Percentiles rank a stretch among this genome's conserved stretches.
Conservation (phyloP, 2,329 filamentous ascomycete genomes). For the Chrysoporthe cubensis region DNA sequence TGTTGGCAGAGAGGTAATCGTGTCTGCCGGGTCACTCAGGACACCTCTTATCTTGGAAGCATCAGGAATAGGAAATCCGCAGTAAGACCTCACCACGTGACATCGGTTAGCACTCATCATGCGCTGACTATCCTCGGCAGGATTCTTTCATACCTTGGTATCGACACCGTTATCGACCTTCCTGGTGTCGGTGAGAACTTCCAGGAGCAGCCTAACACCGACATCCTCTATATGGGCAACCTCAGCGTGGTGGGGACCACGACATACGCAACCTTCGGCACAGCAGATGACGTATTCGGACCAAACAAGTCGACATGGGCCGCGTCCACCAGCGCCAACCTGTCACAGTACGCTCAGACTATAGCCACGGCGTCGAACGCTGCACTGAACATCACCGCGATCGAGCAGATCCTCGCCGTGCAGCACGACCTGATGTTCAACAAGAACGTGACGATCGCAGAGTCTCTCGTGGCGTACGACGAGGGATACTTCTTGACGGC, state of each 20-base stretch:
- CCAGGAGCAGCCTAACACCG: conserved; percentile 45
- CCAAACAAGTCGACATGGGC: conserved; percentile 31
- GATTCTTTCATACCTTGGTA: conserved; percentile 37
- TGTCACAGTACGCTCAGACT: conserved; percentile 30
- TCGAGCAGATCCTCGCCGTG: conserved; percentile 46
- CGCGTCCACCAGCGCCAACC: conserved; percentile 30
- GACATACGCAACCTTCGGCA: conserved; percentile 37
- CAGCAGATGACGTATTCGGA: conserved; percentile 38
- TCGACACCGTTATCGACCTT: conserved; percentile 37
- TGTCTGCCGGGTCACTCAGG: conserved; percentile 53
- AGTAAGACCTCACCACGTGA: conserved; percentile 28
- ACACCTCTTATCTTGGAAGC: conserved; percentile 56
- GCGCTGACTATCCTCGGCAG: conserved; percentile 34
- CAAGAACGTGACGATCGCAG: conserved; percentile 48
- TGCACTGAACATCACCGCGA: conserved; percentile 32
- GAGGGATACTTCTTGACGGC: conserved; percentile 40
- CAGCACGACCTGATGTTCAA: conserved; percentile 55
- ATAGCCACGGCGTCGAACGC: conserved; percentile 9
- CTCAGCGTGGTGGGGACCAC: conserved; percentile 29
- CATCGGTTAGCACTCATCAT: not conserved
- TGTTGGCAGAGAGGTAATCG: conserved; percentile 51
- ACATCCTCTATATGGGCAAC: conserved; percentile 34
- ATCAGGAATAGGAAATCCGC: conserved; percentile 54
- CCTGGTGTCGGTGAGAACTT: conserved; percentile 41
- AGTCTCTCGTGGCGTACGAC: conserved; percentile 46